These are phyloP conservation scores for Collybiopsis confluens DNA, from an alignment of 768 basidiomycete genomes.

Conservation along the genomic window DNA sequence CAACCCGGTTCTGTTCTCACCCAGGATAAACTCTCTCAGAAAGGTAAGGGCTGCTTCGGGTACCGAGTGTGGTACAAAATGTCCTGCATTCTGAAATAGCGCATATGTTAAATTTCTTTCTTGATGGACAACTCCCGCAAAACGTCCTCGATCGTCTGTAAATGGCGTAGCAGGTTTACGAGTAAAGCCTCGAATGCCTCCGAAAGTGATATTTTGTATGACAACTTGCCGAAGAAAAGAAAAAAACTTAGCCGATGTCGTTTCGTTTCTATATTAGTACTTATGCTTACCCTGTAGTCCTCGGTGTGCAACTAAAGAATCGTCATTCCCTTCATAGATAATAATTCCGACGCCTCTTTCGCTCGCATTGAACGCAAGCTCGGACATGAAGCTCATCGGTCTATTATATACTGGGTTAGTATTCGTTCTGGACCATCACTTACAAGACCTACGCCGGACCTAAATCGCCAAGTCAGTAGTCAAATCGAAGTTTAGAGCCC, in stretches of 20 bases:
- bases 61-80: slow-evolving; percentile 31
- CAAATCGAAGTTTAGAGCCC: too few species aligned
- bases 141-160: slow-evolving; percentile 52
- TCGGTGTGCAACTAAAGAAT: slow-evolving; percentile 43
- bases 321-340: slow-evolving; percentile 48
- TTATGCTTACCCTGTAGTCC: slow-evolving; percentile 41
- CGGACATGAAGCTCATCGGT: slow-evolving; percentile 42
- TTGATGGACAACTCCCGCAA: slow-evolving; percentile 69
- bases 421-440: too few species aligned
- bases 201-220: slow-evolving; percentile 68
- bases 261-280: too few species aligned
- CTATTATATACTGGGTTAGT: too few species aligned
- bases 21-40: background rate
- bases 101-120: slow-evolving; percentile 65
- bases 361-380: slow-evolving; percentile 42
- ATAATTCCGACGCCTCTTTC: slow-evolving; percentile 30
- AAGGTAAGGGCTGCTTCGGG: slow-evolving; percentile 25
- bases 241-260: too few species aligned
- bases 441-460: too few species aligned
- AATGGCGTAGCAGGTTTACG: slow-evolving; percentile 65
- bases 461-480: too few species aligned
- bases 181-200: slow-evolving; percentile 72
- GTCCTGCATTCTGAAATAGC: slow-evolving; percentile 37
- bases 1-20: slow-evolving; percentile 19
- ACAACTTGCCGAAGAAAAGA: slow-evolving; percentile 17